Evolutionary conservation across 352 stramenopile genomes (phyloP).

Genomic region (Nothophytophthora sp.): DNA sequence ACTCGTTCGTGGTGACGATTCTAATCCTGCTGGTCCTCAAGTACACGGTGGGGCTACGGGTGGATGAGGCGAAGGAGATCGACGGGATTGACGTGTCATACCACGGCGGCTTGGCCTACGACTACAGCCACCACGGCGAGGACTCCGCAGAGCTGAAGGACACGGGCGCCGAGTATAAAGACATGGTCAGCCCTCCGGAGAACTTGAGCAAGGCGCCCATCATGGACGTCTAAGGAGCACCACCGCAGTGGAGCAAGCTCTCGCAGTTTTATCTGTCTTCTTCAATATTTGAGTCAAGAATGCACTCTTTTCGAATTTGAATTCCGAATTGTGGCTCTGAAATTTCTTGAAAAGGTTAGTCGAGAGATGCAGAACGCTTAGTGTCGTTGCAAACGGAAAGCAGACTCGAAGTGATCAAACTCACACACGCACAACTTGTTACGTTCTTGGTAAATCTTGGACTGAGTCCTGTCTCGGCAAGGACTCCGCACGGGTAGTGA

Average conservation of each 20-base stretch:
- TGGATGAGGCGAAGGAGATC: slow-evolving; percentile 79
- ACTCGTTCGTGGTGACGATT: slow-evolving; percentile 68
- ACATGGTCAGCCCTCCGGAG: slow-evolving; percentile 4
- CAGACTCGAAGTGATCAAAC: not conserved
- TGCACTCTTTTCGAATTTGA: too few species aligned
- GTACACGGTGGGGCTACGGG: slow-evolving; percentile 66
- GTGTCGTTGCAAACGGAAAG: not conserved
- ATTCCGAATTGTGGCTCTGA: too few species aligned
- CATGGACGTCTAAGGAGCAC: slow-evolving; percentile 1
- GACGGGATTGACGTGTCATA: slow-evolving; percentile 81
- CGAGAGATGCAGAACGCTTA: not conserved
- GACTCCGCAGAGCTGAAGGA: slow-evolving; percentile 26
- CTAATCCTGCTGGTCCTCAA: slow-evolving; percentile 76
- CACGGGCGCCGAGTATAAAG: slow-evolving; percentile 27
- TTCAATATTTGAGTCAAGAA: too few species aligned
- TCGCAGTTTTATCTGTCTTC: too few species aligned
- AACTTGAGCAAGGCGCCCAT: slow-evolving; percentile 11
- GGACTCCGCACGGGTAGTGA: too few species aligned
- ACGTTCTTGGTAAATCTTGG: too few species aligned
- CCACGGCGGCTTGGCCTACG: slow-evolving; percentile 71
- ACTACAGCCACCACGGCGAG: slow-evolving; percentile 39
- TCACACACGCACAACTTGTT: not conserved
- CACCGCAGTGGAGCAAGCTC: too few species aligned
- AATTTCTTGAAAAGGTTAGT: too few species aligned
- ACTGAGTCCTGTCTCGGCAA: too few species aligned